A percentile compares a stretch with the other conserved stretches of the same genome.
Evolutionary conservation across 345 rosid genomes (phyloP).

Genomic region (Acer saccharum): DNA sequence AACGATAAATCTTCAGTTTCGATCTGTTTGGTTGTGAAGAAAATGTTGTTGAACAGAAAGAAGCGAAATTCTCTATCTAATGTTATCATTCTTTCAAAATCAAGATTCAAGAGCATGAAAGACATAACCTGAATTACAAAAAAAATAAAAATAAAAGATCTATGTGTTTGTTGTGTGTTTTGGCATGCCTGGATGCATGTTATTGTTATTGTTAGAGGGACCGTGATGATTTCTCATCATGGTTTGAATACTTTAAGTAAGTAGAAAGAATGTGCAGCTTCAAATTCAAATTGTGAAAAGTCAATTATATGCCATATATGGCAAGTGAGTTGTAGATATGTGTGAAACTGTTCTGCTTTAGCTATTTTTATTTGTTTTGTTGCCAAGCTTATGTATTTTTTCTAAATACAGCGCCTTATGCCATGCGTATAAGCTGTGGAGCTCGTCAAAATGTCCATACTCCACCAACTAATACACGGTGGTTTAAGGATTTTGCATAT

Average conservation of each 20-base stretch:
- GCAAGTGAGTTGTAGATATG: neutral
- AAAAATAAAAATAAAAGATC: neutral
- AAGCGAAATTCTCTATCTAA: neutral
- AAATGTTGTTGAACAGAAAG: neutral
- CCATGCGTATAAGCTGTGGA: conserved; percentile 92
- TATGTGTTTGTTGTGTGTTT: neutral
- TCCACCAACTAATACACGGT: conserved; percentile 72
- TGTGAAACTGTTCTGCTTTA: neutral
- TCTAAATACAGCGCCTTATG: conserved; percentile 71
- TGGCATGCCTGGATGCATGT: neutral
- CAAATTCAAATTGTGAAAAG: neutral
- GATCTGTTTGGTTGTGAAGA: conserved; percentile 1
- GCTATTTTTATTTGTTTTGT: neutral
- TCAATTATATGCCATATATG: neutral
- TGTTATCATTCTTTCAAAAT: neutral
- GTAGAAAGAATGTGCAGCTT: neutral
- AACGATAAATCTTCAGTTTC: neutral
- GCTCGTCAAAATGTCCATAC: conserved; percentile 61
- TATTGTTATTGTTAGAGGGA: neutral
- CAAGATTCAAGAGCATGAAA: neutral
- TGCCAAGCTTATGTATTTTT: conserved; percentile 3
- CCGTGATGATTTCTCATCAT: neutral
- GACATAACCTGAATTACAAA: neutral
- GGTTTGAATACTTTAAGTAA: neutral
- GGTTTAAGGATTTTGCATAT: conserved; percentile 91